phyloP scores from a whole-genome alignment of 257 asterid genomes.

The Nyctanthes arbortristis region DNA sequence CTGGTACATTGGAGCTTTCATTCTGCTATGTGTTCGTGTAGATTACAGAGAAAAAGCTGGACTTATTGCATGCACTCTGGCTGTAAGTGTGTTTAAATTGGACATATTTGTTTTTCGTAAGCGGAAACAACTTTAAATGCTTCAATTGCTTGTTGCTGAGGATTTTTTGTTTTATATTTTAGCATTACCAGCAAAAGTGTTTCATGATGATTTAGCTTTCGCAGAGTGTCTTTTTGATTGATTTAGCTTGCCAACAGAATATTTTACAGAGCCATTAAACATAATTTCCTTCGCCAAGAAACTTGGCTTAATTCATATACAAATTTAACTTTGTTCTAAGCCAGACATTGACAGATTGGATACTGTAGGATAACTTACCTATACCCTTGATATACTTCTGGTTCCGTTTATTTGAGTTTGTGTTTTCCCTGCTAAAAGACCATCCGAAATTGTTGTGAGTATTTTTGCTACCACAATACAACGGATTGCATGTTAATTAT shows the following conservation, averaged over 20 bases:
- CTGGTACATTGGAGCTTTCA: conserved; percentile 87
- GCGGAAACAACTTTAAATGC: neutral
- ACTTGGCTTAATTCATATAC: no score
- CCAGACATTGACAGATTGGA: no score
- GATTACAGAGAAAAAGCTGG: conserved; percentile 94
- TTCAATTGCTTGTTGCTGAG: neutral
- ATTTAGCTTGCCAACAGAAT: no score
- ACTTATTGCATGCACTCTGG: conserved; percentile 78
- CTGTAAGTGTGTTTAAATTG: conserved; percentile 57
- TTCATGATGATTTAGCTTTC: neutral
- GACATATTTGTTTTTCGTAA: neutral
- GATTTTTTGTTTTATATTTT: neutral
- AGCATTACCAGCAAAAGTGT: neutral
- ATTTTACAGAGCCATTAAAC: no score
- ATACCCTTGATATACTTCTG: neutral
- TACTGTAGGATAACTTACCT: neutral
- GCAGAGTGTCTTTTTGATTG: no score
- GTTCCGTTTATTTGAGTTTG: neutral
- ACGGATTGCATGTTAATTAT: neutral
- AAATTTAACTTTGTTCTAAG: no score
- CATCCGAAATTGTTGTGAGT: neutral
- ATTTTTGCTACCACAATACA: neutral
- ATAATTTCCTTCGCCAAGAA: neutral
- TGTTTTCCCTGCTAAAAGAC: neutral
- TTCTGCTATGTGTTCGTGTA: conserved; percentile 71